Evolutionary conservation across 352 stramenopile species (phyloP), one percentile per base, ranked within the genome.

Genomic region (Poterioochromonas sp.): DNA sequence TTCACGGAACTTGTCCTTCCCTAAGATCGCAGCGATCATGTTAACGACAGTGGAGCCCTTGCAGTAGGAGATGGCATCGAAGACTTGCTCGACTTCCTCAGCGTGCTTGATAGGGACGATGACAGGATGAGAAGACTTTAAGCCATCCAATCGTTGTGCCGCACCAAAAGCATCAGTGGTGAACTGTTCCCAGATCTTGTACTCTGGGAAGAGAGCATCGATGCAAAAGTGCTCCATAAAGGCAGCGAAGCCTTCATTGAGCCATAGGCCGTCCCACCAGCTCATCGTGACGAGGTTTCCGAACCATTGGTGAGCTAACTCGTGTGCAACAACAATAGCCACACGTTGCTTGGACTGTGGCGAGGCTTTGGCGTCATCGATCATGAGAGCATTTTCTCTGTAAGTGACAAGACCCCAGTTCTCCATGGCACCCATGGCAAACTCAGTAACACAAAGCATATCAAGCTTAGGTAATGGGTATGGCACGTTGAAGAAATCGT

Each of bases 401-500:
- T 98, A 99, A 5, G 94, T 98, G 2, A 98, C 90, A 18, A 97
- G 83, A 1, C 92, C 92, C 91, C 94, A 97, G 94, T 80, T 96
- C 90, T 81, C 95, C 95, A 93, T 93, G 0, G 88, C 88, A 47
- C 88, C 88, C 69, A 94, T 93, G 22, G 90, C 92, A 83, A 98
- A 98, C 79, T 98, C 93, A 2, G 91, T 90, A 81, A 97, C 96
- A 29, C 90, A 92, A 43, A 98, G 82, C 92, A 98, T 97, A 83
- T 99, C 95, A 65, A 98, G 84, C 86, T 99, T 98, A 65, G 95
- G 94, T 15, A 99, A 82, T 18, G 95, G 95, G 85, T 98, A 99
- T 34, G 85, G 83, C 26, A 92, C 81, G 76, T 88, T 80, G 83
- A 94, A 94, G 81, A 93, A 91, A 41, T 90, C 83, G 82, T 94